phyloP scores from a whole-genome alignment of 129 eudicot genomes.

The Centrapalus pauciflorus region DNA sequence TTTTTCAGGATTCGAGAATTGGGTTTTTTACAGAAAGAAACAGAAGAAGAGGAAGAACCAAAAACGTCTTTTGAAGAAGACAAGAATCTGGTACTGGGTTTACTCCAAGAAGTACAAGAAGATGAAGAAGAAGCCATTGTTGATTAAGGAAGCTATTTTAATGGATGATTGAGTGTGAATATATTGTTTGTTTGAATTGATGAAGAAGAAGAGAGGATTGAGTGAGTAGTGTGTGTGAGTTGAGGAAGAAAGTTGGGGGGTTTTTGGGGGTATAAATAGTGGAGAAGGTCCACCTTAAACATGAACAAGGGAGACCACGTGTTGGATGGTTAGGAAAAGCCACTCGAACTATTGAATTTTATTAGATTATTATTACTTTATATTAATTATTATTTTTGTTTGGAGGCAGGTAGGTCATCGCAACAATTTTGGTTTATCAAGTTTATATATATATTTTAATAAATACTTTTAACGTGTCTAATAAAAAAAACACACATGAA shows the following conservation, averaged over 20 bases:
- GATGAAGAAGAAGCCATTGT: conserved; percentile 24
- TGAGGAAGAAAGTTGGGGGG: conserved; percentile 30
- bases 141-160: conserved; percentile 23
- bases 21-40: conserved; percentile 22
- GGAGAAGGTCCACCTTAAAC: conserved; percentile 44
- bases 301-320: conserved; percentile 50
- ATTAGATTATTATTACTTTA: neutral
- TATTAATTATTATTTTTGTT: neutral
- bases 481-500: neutral
- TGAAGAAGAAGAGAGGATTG: neutral
- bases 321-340: conserved; percentile 30
- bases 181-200: no score
- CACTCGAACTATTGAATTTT: conserved; percentile 2
- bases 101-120: conserved; percentile 17
- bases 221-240: conserved; percentile 11
- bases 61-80: conserved; percentile 6
- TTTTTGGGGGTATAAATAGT: conserved; percentile 13
- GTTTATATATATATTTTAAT: conserved; percentile 24
- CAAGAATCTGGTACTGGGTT: conserved; percentile 10
- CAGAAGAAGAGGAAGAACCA: conserved; percentile 5
- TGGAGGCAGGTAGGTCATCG: conserved; percentile 38
- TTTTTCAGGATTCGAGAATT: neutral
- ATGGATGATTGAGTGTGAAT: neutral
- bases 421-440: conserved; percentile 27
- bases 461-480: conserved; percentile 17